Conservation (phyloP, 148 eudicot genomes). For the Linanthus parryae region DNA sequence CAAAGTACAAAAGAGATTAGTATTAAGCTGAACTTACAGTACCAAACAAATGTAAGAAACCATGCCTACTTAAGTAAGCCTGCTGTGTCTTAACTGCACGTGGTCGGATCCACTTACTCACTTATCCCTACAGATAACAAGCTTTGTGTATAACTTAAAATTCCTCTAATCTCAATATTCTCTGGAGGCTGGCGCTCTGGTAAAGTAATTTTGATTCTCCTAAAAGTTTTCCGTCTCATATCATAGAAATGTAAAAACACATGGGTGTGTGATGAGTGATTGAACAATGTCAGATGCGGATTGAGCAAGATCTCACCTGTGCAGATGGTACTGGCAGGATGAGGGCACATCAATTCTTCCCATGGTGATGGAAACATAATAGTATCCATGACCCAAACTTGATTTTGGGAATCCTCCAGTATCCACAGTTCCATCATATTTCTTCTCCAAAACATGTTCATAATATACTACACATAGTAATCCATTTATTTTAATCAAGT, state of each 20-base stretch:
- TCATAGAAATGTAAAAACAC: background rate
- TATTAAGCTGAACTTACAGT: too few species aligned
- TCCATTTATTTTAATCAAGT: background rate
- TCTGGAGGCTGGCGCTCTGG: background rate
- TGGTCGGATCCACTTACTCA: too few species aligned
- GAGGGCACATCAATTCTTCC: background rate
- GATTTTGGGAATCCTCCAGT: background rate
- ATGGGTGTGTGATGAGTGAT: too few species aligned
- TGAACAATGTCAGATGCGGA: background rate
- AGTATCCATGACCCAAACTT: background rate
- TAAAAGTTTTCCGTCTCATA: background rate
- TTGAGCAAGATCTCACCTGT: background rate
- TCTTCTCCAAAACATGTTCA: background rate
- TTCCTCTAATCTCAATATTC: background rate
- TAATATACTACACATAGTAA: background rate
- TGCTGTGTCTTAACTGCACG: too few species aligned
- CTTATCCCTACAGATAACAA: background rate
- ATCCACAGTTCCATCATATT: background rate
- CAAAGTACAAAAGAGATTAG: too few species aligned
- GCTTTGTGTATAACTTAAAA: background rate
- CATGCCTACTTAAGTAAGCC: too few species aligned
- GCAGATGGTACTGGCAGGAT: background rate
- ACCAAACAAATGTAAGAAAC: too few species aligned
- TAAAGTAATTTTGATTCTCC: background rate
- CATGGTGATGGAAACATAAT: background rate